phyloP scores from a whole-genome alignment of 805 yeast species.

The Cyberlindnera xishuangbannaensis region DNA sequence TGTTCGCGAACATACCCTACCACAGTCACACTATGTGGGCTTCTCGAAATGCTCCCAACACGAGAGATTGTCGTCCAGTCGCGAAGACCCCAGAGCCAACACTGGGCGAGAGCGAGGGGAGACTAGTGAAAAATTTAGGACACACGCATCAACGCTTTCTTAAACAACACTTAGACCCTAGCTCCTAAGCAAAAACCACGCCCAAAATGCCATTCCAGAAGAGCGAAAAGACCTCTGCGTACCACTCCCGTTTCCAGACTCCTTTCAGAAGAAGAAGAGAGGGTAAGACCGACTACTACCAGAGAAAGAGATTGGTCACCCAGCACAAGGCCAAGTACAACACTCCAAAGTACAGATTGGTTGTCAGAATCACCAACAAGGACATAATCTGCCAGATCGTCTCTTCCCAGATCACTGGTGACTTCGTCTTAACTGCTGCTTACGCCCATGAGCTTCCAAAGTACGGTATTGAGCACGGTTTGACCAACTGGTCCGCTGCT shows the following conservation, averaged over 20 bases:
- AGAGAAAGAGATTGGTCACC: conserved; percentile 98
- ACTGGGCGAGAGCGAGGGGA: too few species aligned
- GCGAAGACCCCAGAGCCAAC: too few species aligned
- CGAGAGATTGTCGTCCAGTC: too few species aligned
- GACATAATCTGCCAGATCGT: conserved; percentile 98
- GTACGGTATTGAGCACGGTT: conserved; percentile 97
- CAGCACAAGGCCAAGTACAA: conserved; percentile 99
- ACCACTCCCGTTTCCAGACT: conserved; percentile 99
- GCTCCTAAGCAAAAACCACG: too few species aligned
- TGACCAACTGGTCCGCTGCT: conserved; percentile 99
- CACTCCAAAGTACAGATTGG: conserved; percentile 99
- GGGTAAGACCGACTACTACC: conserved; percentile 99
- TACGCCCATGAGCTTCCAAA: conserved; percentile 98
- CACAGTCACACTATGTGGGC: too few species aligned
- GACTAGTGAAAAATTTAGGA: conserved; percentile 11
- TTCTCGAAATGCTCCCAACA: too few species aligned
- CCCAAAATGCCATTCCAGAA: conserved; percentile 71
- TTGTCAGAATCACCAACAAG: conserved; percentile 99
- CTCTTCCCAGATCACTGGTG: conserved; percentile 97
- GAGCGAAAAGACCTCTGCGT: conserved; percentile 76
- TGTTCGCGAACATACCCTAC: too few species aligned
- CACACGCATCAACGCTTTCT: neutral
- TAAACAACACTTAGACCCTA: neutral
- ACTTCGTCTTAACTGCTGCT: conserved; percentile 92
- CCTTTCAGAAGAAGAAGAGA: conserved; percentile 99